phyloP scores from a whole-genome alignment of 2,329 filamentous ascomycete species.

The Aspergillus sp. region DNA sequence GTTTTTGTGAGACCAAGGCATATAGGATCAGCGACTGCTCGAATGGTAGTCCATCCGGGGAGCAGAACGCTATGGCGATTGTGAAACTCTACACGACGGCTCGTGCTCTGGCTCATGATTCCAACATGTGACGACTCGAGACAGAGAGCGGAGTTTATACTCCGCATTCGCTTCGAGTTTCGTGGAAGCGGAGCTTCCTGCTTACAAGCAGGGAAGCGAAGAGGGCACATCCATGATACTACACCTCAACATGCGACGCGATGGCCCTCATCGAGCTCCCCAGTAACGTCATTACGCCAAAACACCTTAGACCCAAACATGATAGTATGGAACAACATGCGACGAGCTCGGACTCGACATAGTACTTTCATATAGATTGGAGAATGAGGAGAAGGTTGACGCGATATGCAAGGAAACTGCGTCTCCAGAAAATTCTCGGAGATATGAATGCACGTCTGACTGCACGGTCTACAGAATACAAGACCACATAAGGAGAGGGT shows the following conservation, averaged over 20 bases:
- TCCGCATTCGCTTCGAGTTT: background rate
- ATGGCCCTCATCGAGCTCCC: too few relatives aligned
- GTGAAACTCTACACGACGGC: conserved; percentile 6
- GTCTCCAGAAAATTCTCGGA: background rate
- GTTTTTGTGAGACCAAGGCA: background rate
- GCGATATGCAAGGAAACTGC: background rate
- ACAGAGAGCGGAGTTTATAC: background rate
- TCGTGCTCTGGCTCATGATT: conserved; percentile 4
- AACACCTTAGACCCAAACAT: too few relatives aligned
- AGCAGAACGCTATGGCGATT: background rate
- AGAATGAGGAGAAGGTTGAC: background rate
- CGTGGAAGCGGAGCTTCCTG: background rate
- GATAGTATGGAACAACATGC: background rate
- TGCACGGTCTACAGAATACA: background rate
- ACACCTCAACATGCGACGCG: too few relatives aligned
- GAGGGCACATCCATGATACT: too few relatives aligned
- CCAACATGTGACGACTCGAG: conserved; percentile 6
- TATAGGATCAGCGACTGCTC: background rate
- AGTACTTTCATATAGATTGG: background rate
- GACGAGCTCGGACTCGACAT: background rate
- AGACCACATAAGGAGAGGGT: background rate
- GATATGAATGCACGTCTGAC: background rate
- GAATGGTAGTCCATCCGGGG: background rate
- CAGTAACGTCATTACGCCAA: too few relatives aligned
- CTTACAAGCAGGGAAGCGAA: background rate